Percentiles rank a stretch among this genome's conserved stretches.
phyloP scores from a whole-genome alignment of 495 filamentous ascomycete species.

The Viridothelium virens region DNA sequence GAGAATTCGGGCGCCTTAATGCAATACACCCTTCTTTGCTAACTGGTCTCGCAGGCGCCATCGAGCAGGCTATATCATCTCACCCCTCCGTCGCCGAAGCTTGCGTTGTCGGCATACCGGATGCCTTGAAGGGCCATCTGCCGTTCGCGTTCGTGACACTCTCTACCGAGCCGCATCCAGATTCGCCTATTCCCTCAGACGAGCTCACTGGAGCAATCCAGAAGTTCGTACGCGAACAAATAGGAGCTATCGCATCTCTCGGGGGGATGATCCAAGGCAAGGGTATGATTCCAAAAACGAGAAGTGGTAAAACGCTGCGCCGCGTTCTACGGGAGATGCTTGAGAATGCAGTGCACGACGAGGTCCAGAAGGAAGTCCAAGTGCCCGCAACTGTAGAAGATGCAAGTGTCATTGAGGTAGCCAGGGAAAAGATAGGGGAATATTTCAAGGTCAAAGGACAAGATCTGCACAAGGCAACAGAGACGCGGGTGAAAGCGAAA shows the following conservation, averaged over 20 bases:
- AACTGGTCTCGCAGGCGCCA: slow-evolving; percentile 46
- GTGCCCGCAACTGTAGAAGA: slow-evolving; percentile 58
- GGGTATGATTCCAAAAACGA: slow-evolving; percentile 88
- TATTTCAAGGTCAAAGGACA: slow-evolving; percentile 49
- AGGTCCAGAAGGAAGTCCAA: slow-evolving; percentile 45
- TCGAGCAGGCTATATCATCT: slow-evolving; percentile 82
- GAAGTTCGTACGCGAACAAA: slow-evolving; percentile 62
- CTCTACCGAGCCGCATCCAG: slow-evolving; percentile 41
- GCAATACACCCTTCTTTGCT: neutral
- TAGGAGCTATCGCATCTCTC: slow-evolving; percentile 77
- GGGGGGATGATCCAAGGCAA: slow-evolving; percentile 77
- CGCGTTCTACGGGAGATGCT: slow-evolving; percentile 72
- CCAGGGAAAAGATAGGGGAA: slow-evolving; percentile 46
- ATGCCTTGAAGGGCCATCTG: slow-evolving; percentile 76
- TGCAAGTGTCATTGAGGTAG: slow-evolving; percentile 48
- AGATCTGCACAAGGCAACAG: slow-evolving; percentile 43
- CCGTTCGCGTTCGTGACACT: slow-evolving; percentile 81
- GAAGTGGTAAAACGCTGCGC: slow-evolving; percentile 79
- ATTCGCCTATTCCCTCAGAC: slow-evolving; percentile 36
- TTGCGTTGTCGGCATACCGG: slow-evolving; percentile 77
- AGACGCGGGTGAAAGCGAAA: slow-evolving; percentile 46
- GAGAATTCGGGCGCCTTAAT: slow-evolving; percentile 22
- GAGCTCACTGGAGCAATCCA: slow-evolving; percentile 57
- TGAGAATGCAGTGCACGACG: slow-evolving; percentile 51
- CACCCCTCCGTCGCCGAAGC: slow-evolving; percentile 73